phyloP scores from a whole-genome alignment of 805 yeast genomes.

The Candida tammaniensis region DNA sequence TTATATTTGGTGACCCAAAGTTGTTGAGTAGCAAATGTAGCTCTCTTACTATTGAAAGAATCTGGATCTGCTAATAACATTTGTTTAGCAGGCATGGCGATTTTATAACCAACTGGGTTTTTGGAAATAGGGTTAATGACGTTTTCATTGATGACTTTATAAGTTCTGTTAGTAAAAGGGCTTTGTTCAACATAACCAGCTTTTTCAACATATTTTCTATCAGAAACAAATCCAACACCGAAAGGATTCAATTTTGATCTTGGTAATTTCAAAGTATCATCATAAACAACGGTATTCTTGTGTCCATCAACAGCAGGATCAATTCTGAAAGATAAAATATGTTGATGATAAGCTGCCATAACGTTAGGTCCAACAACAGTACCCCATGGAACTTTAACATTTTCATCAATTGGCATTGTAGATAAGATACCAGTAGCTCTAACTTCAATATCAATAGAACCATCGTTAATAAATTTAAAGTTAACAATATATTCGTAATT shows the following conservation, averaged over 20 bases:
- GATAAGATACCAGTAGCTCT: conserved; percentile 87
- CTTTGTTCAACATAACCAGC: conserved; percentile 72
- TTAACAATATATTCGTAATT: conserved; percentile 79
- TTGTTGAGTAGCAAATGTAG: conserved; percentile 72
- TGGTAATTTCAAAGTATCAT: conserved; percentile 64
- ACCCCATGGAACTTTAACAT: conserved; percentile 66
- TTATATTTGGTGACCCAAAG: conserved; percentile 78
- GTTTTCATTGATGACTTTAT: conserved; percentile 73
- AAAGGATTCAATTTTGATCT: conserved; percentile 55
- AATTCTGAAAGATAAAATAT: conserved; percentile 72
- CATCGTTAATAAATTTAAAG: conserved; percentile 72
- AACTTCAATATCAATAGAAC: conserved; percentile 72
- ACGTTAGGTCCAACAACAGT: conserved; percentile 77
- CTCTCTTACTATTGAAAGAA: conserved; percentile 68
- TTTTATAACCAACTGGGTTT: conserved; percentile 74
- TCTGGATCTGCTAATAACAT: conserved; percentile 66
- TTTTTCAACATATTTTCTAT: conserved; percentile 63
- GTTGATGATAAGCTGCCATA: conserved; percentile 84
- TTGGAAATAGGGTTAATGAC: conserved; percentile 65
- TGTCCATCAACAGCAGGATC: conserved; percentile 84
- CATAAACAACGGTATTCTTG: conserved; percentile 67
- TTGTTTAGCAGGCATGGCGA: conserved; percentile 71
- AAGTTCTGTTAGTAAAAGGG: conserved; percentile 71
- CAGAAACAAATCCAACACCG: conserved; percentile 66
- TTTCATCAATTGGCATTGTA: conserved; percentile 77